Conservation (phyloP, 148 eudicot species). For the Cornus kousa region DNA sequence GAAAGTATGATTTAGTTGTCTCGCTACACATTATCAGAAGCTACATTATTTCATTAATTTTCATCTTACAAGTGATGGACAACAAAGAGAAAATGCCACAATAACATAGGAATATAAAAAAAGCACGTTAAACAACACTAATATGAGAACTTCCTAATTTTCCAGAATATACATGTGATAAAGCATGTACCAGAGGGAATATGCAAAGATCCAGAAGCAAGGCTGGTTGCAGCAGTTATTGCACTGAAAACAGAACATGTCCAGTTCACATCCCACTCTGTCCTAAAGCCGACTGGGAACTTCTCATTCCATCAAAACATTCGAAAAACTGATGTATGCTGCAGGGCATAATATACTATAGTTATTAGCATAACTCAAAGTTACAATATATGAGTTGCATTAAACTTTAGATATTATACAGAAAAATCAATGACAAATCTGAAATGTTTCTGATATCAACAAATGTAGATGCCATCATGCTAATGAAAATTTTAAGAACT, state of each 20-base stretch:
- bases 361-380: constrained; percentile 3
- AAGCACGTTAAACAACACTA: not conserved
- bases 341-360: constrained; percentile 19
- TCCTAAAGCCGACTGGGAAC: constrained; percentile 74
- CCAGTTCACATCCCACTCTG: constrained; percentile 96
- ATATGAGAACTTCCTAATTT: not conserved
- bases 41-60: not conserved
- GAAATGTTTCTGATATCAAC: not conserved
- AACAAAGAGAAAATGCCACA: not conserved
- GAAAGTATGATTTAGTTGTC: not conserved
- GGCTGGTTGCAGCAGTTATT: constrained; percentile 85
- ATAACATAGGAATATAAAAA: not conserved
- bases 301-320: constrained; percentile 87
- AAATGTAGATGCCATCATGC: not conserved
- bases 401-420: not conserved
- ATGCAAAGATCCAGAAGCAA: constrained; percentile 85
- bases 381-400: constrained; percentile 8
- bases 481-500: not conserved
- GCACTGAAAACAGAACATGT: constrained; percentile 87
- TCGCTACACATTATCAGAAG: not conserved
- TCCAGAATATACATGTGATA: not conserved
- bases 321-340: constrained; percentile 94
- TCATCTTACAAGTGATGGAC: not conserved
- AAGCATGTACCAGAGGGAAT: constrained; percentile 62
- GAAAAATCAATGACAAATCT: not conserved